Evolutionary conservation across 2,329 filamentous ascomycete genomes (phyloP).

Genomic region (Stachybotrys echinatus): DNA sequence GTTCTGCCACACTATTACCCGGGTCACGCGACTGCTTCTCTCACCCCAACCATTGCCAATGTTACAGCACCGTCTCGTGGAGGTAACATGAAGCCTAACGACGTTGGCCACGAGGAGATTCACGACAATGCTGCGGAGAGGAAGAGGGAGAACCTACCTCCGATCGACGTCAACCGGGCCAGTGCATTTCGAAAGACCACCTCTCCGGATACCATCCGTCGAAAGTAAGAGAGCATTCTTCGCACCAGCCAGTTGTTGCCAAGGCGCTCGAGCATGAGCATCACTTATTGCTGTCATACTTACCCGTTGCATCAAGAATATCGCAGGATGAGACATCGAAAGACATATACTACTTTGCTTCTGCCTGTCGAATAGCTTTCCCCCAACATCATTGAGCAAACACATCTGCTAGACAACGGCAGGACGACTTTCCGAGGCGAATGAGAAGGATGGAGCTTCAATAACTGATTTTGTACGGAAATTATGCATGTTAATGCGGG

Average conservation of each 20-base stretch:
- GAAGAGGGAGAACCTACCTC: conserved; percentile 40
- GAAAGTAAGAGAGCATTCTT: neutral
- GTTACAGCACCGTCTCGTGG: conserved; percentile 21
- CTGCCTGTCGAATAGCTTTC: conserved; percentile 10
- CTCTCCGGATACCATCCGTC: neutral
- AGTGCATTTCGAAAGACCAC: neutral
- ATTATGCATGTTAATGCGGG: neutral
- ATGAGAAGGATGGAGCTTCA: too few relatives aligned
- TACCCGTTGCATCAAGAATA: conserved; percentile 21
- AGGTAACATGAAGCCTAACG: conserved; percentile 18
- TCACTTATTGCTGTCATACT: conserved; percentile 25
- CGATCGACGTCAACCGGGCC: conserved; percentile 11
- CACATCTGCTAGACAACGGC: neutral
- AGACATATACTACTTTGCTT: conserved; percentile 5
- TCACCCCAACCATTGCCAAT: conserved; percentile 38
- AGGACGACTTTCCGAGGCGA: neutral
- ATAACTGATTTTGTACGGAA: neutral
- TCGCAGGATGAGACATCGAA: neutral
- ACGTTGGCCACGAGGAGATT: conserved; percentile 12
- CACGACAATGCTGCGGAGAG: conserved; percentile 22
- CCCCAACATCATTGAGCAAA: conserved; percentile 3
- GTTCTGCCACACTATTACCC: conserved; percentile 48
- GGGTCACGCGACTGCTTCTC: conserved; percentile 46
- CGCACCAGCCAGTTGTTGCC: neutral
- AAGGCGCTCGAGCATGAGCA: conserved; percentile 12